A percentile compares a stretch with the other conserved stretches of the same genome.
Evolutionary conservation across 1,284 basidiomycete species (phyloP).

Genomic region (Pisolithus thermaeus): DNA sequence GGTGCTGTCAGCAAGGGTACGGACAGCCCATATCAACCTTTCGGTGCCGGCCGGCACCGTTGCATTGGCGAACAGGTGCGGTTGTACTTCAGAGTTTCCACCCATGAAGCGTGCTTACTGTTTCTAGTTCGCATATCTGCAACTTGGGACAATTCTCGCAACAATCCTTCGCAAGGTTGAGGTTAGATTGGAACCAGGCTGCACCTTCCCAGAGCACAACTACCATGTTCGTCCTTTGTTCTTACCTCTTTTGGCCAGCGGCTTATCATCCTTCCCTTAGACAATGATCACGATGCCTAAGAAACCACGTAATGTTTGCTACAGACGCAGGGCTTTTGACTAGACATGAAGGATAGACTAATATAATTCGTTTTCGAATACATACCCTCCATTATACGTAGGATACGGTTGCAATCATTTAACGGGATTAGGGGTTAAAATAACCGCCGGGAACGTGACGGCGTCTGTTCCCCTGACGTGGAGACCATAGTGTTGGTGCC

Average conservation of each 20-base stretch:
- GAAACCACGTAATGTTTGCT: conserved; percentile 43
- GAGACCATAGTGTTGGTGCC: no score
- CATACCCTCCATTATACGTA: not conserved
- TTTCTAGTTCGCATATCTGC: conserved; percentile 86
- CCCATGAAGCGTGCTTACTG: conserved; percentile 8
- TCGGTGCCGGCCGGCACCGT: conserved; percentile 91
- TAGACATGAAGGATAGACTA: not conserved
- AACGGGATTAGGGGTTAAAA: no score
- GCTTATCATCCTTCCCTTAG: conserved; percentile 25
- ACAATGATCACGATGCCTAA: conserved; percentile 72
- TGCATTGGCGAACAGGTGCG: conserved; percentile 89
- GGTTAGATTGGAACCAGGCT: conserved; percentile 52
- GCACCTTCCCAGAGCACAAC: conserved; percentile 77
- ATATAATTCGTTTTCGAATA: not conserved
- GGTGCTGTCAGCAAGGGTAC: conserved; percentile 92
- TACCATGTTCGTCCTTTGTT: conserved; percentile 67
- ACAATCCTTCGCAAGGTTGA: conserved; percentile 78
- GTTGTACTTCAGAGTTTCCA: not conserved
- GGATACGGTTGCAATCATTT: not conserved
- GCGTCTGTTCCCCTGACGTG: no score
- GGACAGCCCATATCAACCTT: conserved; percentile 89
- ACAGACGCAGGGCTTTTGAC: conserved; percentile 38
- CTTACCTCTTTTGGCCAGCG: not conserved
- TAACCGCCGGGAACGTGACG: no score
- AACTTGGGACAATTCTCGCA: conserved; percentile 81